These are phyloP conservation scores for Aspergillus nidulans DNA, from an alignment of 495 filamentous ascomycete species.

Conservation along the genomic window DNA sequence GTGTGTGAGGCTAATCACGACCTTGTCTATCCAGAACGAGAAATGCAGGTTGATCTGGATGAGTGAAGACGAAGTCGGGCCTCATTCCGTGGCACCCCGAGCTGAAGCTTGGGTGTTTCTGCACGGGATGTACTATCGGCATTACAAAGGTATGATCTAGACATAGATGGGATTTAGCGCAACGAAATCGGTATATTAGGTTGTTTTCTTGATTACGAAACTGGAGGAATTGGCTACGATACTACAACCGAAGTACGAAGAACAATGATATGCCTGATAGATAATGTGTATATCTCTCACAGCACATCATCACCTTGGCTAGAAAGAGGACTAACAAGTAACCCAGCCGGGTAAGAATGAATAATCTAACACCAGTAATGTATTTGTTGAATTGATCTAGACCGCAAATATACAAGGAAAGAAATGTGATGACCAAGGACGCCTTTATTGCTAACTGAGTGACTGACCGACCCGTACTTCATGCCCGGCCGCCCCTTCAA, in stretches of 20 bases:
- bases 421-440: neutral
- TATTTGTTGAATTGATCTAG: neutral
- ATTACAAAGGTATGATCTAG: neutral
- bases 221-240: neutral
- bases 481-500: neutral
- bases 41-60: conserved; percentile 43
- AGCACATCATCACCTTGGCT: too few relatives aligned
- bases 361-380: too few relatives aligned
- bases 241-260: neutral
- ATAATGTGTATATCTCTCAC: neutral
- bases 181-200: too few relatives aligned
- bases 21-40: conserved; percentile 28
- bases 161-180: neutral
- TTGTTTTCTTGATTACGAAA: too few relatives aligned
- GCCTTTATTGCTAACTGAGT: neutral
- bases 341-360: too few relatives aligned
- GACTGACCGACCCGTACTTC: neutral
- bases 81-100: neutral
- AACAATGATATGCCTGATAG: neutral
- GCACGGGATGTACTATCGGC: too few relatives aligned
- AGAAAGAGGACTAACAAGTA: too few relatives aligned
- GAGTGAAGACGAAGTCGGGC: conserved; percentile 18
- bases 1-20: neutral
- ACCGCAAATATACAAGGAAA: neutral
- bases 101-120: too few relatives aligned